phyloP scores from a whole-genome alignment of 192 early-diverging fungal species.

The Linnemannia hyalina region DNA sequence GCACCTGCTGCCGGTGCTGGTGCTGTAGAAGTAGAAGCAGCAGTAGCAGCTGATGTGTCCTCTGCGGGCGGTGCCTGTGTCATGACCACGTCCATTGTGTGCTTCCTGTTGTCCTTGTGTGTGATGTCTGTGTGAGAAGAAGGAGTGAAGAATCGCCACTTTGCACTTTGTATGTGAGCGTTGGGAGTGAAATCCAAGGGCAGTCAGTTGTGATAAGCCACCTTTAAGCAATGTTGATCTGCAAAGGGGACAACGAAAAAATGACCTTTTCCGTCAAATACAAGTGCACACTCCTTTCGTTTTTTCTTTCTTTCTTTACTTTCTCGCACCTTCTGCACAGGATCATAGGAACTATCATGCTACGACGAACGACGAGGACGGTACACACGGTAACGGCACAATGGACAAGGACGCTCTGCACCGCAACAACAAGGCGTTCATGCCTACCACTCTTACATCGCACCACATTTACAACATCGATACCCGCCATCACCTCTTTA shows the following conservation, averaged over 20 bases:
- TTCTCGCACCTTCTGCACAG: neutral
- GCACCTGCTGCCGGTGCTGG: neutral
- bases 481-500: neutral
- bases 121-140: neutral
- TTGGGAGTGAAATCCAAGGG: neutral
- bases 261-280: neutral
- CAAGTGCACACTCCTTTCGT: no score
- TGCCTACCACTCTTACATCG: neutral
- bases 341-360: neutral
- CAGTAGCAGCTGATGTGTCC: neutral
- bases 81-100: constrained; percentile 44
- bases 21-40: neutral
- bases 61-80: neutral
- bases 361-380: neutral
- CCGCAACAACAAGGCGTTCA: neutral
- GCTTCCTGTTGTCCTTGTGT: neutral
- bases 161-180: neutral
- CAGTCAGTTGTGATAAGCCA: neutral
- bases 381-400: neutral
- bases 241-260: neutral
- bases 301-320: neutral
- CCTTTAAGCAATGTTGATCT: neutral
- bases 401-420: neutral
- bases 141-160: neutral
- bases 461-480: neutral